Conservation (phyloP, 2,329 filamentous ascomycete genomes). For the Colletotrichum viniferum region DNA sequence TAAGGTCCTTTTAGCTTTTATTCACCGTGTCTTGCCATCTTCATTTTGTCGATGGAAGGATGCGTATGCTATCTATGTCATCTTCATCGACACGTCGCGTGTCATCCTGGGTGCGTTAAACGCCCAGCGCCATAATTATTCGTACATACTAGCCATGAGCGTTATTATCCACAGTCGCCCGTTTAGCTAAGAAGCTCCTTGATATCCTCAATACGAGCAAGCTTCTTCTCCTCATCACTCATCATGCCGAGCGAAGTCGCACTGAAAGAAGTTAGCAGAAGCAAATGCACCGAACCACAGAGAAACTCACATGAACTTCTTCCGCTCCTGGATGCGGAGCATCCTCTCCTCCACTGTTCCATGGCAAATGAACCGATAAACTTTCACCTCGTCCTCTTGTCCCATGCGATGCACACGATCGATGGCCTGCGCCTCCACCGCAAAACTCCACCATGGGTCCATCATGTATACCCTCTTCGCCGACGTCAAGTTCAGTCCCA, state of each 20-base stretch:
- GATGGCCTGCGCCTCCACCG: slow-evolving; percentile 95
- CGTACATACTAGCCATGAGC: neutral
- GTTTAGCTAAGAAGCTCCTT: slow-evolving; percentile 78
- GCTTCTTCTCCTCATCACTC: slow-evolving; percentile 89
- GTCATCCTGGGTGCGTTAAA: neutral
- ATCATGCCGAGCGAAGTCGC: slow-evolving; percentile 96
- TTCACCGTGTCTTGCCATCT: neutral
- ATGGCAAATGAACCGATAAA: slow-evolving; percentile 87
- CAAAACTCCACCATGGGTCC: slow-evolving; percentile 99
- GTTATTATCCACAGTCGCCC: neutral
- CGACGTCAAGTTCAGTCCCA: slow-evolving; percentile 89
- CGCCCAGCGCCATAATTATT: neutral
- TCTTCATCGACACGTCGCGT: neutral
- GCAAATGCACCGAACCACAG: neutral
- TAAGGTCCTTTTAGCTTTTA: neutral
- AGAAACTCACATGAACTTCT: slow-evolving; percentile 86
- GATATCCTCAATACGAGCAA: slow-evolving; percentile 91
- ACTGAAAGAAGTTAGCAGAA: slow-evolving; percentile 48
- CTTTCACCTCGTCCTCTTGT: slow-evolving; percentile 83
- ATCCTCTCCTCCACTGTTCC: slow-evolving; percentile 95
- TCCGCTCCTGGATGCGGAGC: slow-evolving; percentile 90
- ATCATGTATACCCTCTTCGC: slow-evolving; percentile 96
- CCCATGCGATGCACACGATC: slow-evolving; percentile 98
- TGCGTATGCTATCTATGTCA: neutral
- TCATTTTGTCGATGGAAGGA: neutral